Conservation (phyloP, 352 stramenopile genomes). For the Globisporangium orthogonon region DNA sequence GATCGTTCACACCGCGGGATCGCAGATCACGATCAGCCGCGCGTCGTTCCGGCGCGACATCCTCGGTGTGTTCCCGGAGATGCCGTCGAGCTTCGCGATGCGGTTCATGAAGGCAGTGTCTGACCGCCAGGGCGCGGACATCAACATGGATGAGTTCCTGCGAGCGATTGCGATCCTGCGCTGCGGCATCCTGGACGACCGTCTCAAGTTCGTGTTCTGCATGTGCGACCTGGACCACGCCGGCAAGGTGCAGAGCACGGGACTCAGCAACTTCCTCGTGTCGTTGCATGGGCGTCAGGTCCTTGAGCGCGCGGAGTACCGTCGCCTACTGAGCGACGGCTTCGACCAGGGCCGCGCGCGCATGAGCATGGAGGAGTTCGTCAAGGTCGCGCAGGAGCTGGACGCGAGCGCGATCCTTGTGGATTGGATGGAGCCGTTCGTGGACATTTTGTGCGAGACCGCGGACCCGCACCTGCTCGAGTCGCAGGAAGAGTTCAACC, state of each 20-base stretch:
- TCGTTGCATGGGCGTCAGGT: slow-evolving; percentile 73
- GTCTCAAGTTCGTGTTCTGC: slow-evolving; percentile 77
- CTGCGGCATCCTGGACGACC: slow-evolving; percentile 67
- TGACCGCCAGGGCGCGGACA: slow-evolving; percentile 74
- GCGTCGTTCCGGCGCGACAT: slow-evolving; percentile 83
- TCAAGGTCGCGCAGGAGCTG: slow-evolving; percentile 49
- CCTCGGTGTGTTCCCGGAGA: slow-evolving; percentile 84
- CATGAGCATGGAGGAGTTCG: slow-evolving; percentile 71
- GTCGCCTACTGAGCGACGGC: slow-evolving; percentile 61
- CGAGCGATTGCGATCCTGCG: slow-evolving; percentile 71
- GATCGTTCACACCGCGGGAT: slow-evolving; percentile 63
- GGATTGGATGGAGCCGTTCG: slow-evolving; percentile 82
- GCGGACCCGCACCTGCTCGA: slow-evolving; percentile 72
- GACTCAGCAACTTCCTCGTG: slow-evolving; percentile 81
- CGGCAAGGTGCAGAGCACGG: slow-evolving; percentile 81
- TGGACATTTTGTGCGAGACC: slow-evolving; percentile 82
- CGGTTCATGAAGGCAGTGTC: slow-evolving; percentile 86
- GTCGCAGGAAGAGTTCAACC: slow-evolving; percentile 86
- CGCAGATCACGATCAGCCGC: slow-evolving; percentile 76
- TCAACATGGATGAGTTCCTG: slow-evolving; percentile 88
- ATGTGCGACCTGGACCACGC: slow-evolving; percentile 87
- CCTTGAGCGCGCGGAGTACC: slow-evolving; percentile 69
- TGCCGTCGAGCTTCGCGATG: slow-evolving; percentile 87
- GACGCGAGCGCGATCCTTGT: slow-evolving; percentile 50
- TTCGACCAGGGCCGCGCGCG: slow-evolving; percentile 79